Conservation (phyloP, 1,284 basidiomycete genomes). For the Trametes polyzona region DNA sequence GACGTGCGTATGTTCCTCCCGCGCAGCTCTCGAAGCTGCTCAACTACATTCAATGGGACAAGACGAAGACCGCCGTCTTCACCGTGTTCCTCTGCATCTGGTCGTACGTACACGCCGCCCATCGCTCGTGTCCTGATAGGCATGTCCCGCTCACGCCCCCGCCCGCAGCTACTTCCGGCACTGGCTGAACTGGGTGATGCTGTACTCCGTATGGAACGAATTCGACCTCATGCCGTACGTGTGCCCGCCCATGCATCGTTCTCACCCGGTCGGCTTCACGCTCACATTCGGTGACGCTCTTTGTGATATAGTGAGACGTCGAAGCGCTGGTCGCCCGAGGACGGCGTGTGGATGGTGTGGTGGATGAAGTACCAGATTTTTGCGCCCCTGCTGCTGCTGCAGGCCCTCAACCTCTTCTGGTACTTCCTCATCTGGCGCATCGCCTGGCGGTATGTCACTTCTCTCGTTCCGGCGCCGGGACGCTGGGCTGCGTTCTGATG, state of each 20-base stretch:
- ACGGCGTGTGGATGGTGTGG: constrained; percentile 71
- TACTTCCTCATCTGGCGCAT: constrained; percentile 84
- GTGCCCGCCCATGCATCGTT: neutral
- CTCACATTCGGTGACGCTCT: neutral
- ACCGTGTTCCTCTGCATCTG: constrained; percentile 75
- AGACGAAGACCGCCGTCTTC: constrained; percentile 69
- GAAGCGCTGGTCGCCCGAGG: constrained; percentile 62
- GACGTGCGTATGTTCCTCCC: no score
- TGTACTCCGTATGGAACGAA: constrained; percentile 87
- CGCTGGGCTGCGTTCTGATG: no score
- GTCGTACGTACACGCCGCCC: constrained; percentile 62
- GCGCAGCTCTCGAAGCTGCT: constrained; percentile 80
- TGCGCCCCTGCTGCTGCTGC: constrained; percentile 72
- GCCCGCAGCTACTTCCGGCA: constrained; percentile 89
- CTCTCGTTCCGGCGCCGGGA: neutral
- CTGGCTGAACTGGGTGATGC: constrained; percentile 87
- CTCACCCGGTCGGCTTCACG: neutral
- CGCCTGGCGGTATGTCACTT: constrained; percentile 47
- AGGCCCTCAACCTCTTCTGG: constrained; percentile 91
- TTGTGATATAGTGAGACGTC: constrained; percentile 56
- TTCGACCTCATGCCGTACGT: constrained; percentile 82
- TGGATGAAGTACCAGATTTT: constrained; percentile 91
- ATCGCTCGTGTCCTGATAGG: neutral
- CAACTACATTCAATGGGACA: constrained; percentile 81
- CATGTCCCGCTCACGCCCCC: constrained; percentile 7